phyloP scores from a whole-genome alignment of 768 basidiomycete genomes.

The Trametes cubensis region DNA sequence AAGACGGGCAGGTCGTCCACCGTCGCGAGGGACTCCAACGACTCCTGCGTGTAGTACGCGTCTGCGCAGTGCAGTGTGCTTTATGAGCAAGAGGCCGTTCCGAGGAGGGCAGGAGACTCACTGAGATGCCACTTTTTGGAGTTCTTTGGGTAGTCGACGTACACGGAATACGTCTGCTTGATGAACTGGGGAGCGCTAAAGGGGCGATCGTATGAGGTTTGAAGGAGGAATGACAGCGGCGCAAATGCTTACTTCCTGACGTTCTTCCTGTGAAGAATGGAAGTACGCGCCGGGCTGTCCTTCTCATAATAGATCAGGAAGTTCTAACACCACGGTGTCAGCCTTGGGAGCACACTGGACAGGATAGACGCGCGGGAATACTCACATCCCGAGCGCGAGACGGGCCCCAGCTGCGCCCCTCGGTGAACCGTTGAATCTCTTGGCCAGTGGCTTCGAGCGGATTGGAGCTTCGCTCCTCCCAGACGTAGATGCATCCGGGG shows the following conservation, averaged over 20 bases:
- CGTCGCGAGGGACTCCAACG: slow-evolving; percentile 55
- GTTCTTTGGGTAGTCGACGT: slow-evolving; percentile 34
- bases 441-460: slow-evolving; percentile 39
- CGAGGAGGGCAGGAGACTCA: slow-evolving; percentile 25
- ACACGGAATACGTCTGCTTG: slow-evolving; percentile 46
- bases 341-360: slow-evolving; percentile 18
- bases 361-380: slow-evolving; percentile 13
- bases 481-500: slow-evolving; percentile 43
- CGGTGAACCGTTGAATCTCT: slow-evolving; percentile 43
- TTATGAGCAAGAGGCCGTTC: background rate
- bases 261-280: slow-evolving; percentile 29
- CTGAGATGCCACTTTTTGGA: slow-evolving; percentile 44
- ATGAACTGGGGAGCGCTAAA: slow-evolving; percentile 35
- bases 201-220: background rate
- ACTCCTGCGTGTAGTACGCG: slow-evolving; percentile 75
- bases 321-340: slow-evolving; percentile 30
- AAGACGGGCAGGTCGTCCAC: slow-evolving; percentile 64
- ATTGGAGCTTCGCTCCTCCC: slow-evolving; percentile 41
- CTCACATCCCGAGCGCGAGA: slow-evolving; percentile 39
- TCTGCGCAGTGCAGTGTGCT: slow-evolving; percentile 43
- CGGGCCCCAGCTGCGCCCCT: slow-evolving; percentile 42
- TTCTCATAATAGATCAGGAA: slow-evolving; percentile 47
- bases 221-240: background rate
- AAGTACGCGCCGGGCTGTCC: slow-evolving; percentile 31
- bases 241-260: slow-evolving; percentile 27